phyloP scores from a whole-genome alignment of 306 rosid species.

The Castanopsis chinensis region DNA sequence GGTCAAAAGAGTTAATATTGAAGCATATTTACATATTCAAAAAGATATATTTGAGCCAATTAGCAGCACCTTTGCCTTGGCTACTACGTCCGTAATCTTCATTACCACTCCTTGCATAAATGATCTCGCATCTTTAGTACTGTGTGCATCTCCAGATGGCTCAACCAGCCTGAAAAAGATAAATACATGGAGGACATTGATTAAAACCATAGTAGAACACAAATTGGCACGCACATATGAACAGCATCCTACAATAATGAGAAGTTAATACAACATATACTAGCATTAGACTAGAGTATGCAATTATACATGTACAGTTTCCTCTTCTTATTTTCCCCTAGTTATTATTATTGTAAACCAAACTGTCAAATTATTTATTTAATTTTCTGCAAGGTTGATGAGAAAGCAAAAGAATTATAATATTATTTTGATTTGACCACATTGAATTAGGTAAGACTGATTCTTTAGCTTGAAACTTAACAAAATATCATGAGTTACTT shows the following conservation, averaged over 20 bases:
- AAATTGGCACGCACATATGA: not conserved
- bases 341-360: not conserved
- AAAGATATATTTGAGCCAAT: slow-evolving; percentile 12
- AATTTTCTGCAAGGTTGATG: not conserved
- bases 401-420: not conserved
- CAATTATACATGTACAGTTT: not conserved
- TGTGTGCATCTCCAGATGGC: slow-evolving; percentile 57
- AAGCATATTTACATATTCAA: not conserved
- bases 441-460: not conserved
- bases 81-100: slow-evolving; percentile 51
- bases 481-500: not conserved
- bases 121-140: slow-evolving; percentile 46
- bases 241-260: not conserved
- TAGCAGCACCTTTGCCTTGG: slow-evolving; percentile 74
- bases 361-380: not conserved
- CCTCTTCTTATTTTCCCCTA: not conserved
- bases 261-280: not conserved
- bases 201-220: not conserved
- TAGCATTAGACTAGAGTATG: not conserved
- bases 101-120: slow-evolving; percentile 52
- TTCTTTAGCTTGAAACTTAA: not conserved
- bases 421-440: not conserved
- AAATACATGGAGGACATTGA: slow-evolving; percentile 10
- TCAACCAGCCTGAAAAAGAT: slow-evolving; percentile 44
- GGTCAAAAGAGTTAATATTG: slow-evolving; percentile 1